Evolutionary conservation across 257 asterid genomes (phyloP).

Genomic region (Solanum microdontum): DNA sequence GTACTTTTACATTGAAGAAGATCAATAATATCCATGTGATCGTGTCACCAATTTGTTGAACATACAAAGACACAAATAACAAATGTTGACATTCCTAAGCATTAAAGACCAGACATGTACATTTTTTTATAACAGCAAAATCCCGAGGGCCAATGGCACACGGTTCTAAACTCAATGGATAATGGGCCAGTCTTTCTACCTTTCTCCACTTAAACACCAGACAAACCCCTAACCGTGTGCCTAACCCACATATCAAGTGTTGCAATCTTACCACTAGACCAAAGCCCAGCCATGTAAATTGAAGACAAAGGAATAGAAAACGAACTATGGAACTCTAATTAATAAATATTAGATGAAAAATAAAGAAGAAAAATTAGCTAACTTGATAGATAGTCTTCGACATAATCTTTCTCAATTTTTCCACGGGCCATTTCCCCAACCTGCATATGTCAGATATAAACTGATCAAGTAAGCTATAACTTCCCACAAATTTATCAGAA

Average conservation of each 20-base stretch:
- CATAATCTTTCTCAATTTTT: conserved; percentile 56
- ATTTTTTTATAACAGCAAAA: neutral
- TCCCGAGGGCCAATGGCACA: neutral
- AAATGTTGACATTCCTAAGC: neutral
- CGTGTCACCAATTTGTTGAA: neutral
- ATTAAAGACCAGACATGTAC: neutral
- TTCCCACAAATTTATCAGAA: neutral
- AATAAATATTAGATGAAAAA: neutral
- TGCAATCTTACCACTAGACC: neutral
- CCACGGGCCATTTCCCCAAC: conserved; percentile 93
- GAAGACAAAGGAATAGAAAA: neutral
- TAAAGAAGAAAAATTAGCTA: conserved; percentile 8
- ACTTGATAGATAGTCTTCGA: conserved; percentile 70
- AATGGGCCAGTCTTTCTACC: neutral
- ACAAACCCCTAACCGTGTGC: neutral
- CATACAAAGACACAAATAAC: neutral
- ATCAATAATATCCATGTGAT: neutral
- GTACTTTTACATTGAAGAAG: neutral
- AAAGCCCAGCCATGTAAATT: neutral
- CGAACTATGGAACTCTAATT: too few relatives aligned
- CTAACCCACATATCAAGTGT: neutral
- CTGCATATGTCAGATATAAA: conserved; percentile 19
- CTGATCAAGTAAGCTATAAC: neutral
- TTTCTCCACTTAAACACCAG: neutral
- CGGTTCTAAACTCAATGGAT: neutral